Percentiles rank a stretch among this genome's conserved stretches.
phyloP scores from a whole-genome alignment of 345 rosid species.

The Rhodomyrtus tomentosa region DNA sequence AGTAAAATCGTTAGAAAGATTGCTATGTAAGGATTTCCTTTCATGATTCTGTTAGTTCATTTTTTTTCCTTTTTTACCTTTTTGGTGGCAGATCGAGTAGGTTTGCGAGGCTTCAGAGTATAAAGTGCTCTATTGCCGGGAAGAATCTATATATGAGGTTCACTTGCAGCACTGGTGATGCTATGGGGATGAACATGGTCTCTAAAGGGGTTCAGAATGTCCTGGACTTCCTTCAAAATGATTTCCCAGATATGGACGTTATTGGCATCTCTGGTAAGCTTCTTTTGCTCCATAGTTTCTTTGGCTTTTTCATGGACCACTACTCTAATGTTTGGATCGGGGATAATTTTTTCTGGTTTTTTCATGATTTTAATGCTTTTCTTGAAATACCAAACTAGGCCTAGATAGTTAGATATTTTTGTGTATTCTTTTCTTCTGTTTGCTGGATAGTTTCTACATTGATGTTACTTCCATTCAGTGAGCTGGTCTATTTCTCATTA shows the following conservation, averaged over 20 bases:
- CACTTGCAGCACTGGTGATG: slow-evolving; percentile 70
- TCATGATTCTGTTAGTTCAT: not conserved
- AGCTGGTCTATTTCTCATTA: not conserved
- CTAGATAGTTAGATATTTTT: not conserved
- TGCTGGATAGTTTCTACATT: not conserved
- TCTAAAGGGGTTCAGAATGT: slow-evolving; percentile 88
- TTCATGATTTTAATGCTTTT: not conserved
- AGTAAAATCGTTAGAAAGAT: not conserved
- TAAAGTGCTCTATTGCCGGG: slow-evolving; percentile 53
- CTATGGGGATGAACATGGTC: slow-evolving; percentile 96
- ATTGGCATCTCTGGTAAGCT: slow-evolving; percentile 59
- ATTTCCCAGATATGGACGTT: slow-evolving; percentile 78
- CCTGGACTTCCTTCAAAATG: slow-evolving; percentile 49
- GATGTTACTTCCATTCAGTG: not conserved
- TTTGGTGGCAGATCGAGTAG: slow-evolving; percentile 49
- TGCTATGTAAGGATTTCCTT: not conserved
- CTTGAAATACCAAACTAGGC: not conserved
- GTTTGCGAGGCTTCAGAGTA: slow-evolving; percentile 51
- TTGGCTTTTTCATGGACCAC: not conserved
- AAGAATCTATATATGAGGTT: slow-evolving; percentile 65
- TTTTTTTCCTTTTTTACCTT: not conserved
- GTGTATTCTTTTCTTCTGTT: not conserved
- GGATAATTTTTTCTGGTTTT: not conserved
- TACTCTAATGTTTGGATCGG: not conserved
- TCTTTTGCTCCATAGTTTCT: not conserved